Conservation (phyloP, 1,284 basidiomycete genomes). For the Sporisorium graminicola region DNA sequence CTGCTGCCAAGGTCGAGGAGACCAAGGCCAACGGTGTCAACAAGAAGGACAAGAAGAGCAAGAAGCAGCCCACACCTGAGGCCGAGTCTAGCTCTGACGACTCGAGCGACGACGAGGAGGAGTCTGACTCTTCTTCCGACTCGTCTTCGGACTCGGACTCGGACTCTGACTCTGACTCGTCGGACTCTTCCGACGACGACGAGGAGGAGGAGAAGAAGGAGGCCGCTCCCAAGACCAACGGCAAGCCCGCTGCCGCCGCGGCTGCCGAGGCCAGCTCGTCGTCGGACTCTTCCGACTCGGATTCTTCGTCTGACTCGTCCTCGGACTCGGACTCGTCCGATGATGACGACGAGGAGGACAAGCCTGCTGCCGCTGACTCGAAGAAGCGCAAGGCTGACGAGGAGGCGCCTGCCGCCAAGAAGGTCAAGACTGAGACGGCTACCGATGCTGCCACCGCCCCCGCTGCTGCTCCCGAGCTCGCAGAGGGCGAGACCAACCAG, state of each 20-base stretch:
- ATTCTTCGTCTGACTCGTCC: constrained; percentile 21
- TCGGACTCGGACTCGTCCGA: constrained; percentile 26
- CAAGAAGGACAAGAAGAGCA: constrained; percentile 59
- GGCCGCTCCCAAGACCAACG: constrained; percentile 48
- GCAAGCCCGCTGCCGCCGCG: constrained; percentile 39
- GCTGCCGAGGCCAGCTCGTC: constrained; percentile 29
- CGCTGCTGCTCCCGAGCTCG: constrained; percentile 63
- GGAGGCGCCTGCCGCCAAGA: constrained; percentile 79
- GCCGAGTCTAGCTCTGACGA: constrained; percentile 21
- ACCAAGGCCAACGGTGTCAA: constrained; percentile 46
- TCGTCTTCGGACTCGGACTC: constrained; percentile 1
- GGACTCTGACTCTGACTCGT: constrained; percentile 16
- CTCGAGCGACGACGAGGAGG: constrained; percentile 23
- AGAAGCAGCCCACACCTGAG: constrained; percentile 55
- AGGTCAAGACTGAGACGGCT: constrained; percentile 77
- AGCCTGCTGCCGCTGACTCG: constrained; percentile 65
- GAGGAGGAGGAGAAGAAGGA: constrained; percentile 48
- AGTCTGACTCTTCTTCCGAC: constrained; percentile 9
- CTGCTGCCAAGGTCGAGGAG: constrained; percentile 25
- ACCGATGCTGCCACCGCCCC: constrained; percentile 58
- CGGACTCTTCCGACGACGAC: constrained; percentile 6
- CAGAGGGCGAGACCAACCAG: constrained; percentile 76
- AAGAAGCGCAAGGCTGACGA: constrained; percentile 88
- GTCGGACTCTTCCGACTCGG: constrained; percentile 30
- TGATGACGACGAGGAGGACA: constrained; percentile 64